Base-by-base conservation (phyloP, 2,329 filamentous ascomycete species). In the Phyllachora maydis region DNA sequence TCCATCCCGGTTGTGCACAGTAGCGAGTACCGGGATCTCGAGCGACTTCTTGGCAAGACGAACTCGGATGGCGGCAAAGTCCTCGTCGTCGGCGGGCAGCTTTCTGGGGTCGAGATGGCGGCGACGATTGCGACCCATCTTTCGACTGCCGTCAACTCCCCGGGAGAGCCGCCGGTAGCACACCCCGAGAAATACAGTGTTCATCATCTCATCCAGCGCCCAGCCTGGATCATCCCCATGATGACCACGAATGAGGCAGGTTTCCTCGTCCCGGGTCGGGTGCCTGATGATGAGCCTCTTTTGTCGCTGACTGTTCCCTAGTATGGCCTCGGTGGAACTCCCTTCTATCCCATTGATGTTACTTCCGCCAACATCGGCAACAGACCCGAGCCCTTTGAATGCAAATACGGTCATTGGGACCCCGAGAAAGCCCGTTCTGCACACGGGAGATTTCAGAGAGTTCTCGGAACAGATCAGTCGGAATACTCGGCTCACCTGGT, bases 31-130 rank as follows among this genome's bases (percentile, higher is more conserved):
- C 55, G 71, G 4, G 52, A 60, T 25, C 42, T 75, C 2, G 35
- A 54, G 14, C 41, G 40, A 6, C 41, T 72, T 3, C 35, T 72
- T 2, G 47, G 45, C 0, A 38, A 45, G 11, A 35, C 44, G 0
- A 40, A 48, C 8, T 23, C 27, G 4, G 35, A 37, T 1, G 53
- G 54, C 2, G 61, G 64, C 11, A 77, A 70, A 36, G 66, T 88
- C 10, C 53, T 81, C 1, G 54, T 90, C 1, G 64, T 82, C 1
- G 79, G 79, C 1, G 78, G 77, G 1, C 76, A 82, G 35, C 82
- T 88, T 60, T 85, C 77, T 3, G 78, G 77, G 1, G 64, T 76
- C 4, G 79, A 90, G 48, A 72, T 73, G 23, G 72, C 77, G 0
- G 70, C 66, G 7, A 68, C 70, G 2, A 63, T 83, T 23, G 76